These are phyloP conservation scores for Candida golubevii DNA, from an alignment of 805 yeast species.

Conservation along the genomic window DNA sequence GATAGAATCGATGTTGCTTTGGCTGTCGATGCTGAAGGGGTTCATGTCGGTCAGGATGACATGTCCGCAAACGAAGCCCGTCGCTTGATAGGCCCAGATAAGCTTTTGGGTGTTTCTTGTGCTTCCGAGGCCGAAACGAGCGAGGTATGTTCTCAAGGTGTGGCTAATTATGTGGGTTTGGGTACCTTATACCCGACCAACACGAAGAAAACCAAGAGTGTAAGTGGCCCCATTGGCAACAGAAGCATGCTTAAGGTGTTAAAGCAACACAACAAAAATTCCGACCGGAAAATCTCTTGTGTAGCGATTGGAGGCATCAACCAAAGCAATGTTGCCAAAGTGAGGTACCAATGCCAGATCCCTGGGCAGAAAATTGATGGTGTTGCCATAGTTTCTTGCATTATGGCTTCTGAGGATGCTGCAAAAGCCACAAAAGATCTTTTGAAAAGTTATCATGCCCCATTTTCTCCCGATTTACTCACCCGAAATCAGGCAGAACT, in stretches of 20 bases:
- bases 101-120: conserved; percentile 77
- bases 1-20: conserved; percentile 87
- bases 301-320: conserved; percentile 83
- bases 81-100: conserved; percentile 62
- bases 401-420: conserved; percentile 63
- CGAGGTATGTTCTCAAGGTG: conserved; percentile 43
- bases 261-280: conserved; percentile 15
- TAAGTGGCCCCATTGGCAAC: conserved; percentile 62
- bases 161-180: conserved; percentile 78
- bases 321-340: conserved; percentile 54
- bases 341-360: conserved; percentile 45
- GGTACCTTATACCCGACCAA: conserved; percentile 73
- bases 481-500: background rate
- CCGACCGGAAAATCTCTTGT: conserved; percentile 41
- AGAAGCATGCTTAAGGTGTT: conserved; percentile 49
- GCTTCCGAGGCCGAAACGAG: conserved; percentile 53
- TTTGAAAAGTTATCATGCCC: conserved; percentile 23
- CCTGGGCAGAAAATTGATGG: conserved; percentile 61
- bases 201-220: conserved; percentile 53
- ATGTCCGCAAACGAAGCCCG: conserved; percentile 63
- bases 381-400: conserved; percentile 84
- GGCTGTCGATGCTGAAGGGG: conserved; percentile 86
- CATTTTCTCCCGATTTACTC: conserved; percentile 13
- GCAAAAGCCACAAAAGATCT: conserved; percentile 44
- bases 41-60: conserved; percentile 91